A percentile compares a stretch with the other conserved stretches of the same genome.
These are phyloP conservation scores for Colletotrichum caudatum DNA, from an alignment of 2,329 filamentous ascomycete species.

Conservation along the genomic window DNA sequence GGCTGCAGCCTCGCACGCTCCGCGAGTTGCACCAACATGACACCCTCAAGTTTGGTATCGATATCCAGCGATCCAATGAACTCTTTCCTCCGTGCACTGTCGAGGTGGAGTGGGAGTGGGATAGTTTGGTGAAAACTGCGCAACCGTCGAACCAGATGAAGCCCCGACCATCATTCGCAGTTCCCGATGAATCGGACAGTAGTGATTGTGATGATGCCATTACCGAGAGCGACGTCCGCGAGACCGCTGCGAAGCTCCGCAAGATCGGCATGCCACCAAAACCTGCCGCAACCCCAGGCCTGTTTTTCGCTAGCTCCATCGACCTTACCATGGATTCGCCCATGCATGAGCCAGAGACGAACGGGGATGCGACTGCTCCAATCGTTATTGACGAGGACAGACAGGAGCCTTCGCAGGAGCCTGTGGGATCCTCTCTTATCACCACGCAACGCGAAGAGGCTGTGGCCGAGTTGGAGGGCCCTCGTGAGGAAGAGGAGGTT, in stretches of 20 bases:
- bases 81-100: slow-evolving; percentile 56
- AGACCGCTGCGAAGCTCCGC: slow-evolving; percentile 25
- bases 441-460: background rate
- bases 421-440: background rate
- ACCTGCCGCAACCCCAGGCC: background rate
- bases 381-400: slow-evolving; percentile 13
- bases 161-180: slow-evolving; percentile 49
- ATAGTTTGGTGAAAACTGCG: slow-evolving; percentile 19
- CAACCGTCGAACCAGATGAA: background rate
- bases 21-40: slow-evolving; percentile 48
- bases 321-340: slow-evolving; percentile 28
- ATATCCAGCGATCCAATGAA: slow-evolving; percentile 51
- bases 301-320: slow-evolving; percentile 9
- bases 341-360: background rate
- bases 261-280: slow-evolving; percentile 3
- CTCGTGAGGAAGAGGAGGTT: slow-evolving; percentile 24
- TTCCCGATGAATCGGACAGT: slow-evolving; percentile 58
- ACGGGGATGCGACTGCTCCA: background rate
- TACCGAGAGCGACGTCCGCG: slow-evolving; percentile 42
- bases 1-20: slow-evolving; percentile 42
- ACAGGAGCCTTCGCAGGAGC: background rate
- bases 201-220: slow-evolving; percentile 47
- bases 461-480: slow-evolving; percentile 21
- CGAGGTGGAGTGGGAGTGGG: slow-evolving; percentile 49
- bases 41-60: slow-evolving; percentile 51